Evolutionary conservation across 352 stramenopile genomes (phyloP), one percentile per base, ranked within the genome.

Genomic region (Plasmopara viticola): DNA sequence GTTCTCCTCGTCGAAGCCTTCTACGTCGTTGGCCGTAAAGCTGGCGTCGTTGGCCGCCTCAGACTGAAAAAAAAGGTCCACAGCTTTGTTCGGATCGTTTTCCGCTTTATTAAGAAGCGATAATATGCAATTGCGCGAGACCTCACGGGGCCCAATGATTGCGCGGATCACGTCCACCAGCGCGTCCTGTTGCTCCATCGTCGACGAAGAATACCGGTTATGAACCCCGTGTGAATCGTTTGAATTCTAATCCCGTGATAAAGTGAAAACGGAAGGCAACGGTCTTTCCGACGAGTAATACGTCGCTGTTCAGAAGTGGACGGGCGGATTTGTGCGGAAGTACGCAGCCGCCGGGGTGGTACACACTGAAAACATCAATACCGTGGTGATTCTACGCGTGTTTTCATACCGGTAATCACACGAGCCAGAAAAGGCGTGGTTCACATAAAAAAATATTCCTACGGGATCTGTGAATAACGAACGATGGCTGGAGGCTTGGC

Each of bases 31-130:
- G 34, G 76, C 54, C 51, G 74, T 64, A 14, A 73, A 49, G 46
- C 58, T 44, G 29, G 60, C 61, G 54, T 70, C 72, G 40, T 72
- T 74, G 37, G 60, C 52, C 3, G 68, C 63, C 28, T 85, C 74
- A 5, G 64, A 62, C 59, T 90, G 81, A 66, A 90, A 92, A 56
- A 74, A 90, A 45, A 90, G 48, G 41, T 92, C 78, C 40, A 92
- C 77, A 4, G 78, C 81, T 60, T 92, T 92, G 67, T 92, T 88
- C 13, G 81, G 78, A 56, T 92, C 77, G 54, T 87, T 82, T 20
- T 53, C 64, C 9, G 78, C 78, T 53, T 82, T 53, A 4, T 53
- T n/a, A 6, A 92, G 61, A 45, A 92, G 63, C 64, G 56, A 62
- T 38, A 90, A 42, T 52, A 91, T 88, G 52, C 62, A 70, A 14